Conservation (phyloP, 2,329 filamentous ascomycete genomes). For the Purpureocillium takamizusanense region DNA sequence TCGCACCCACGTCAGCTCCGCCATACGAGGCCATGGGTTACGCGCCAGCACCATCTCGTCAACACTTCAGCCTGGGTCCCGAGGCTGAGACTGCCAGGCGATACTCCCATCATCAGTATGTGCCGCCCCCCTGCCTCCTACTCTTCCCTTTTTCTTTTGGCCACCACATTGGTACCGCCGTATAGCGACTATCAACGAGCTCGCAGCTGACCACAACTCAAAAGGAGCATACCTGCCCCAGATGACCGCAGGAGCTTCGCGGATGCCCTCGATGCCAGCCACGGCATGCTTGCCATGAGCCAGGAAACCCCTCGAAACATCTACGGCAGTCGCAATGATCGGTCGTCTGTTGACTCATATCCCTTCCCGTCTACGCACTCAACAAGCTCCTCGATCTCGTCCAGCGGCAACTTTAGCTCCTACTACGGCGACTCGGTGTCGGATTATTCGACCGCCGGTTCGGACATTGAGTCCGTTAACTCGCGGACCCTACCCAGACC, state of each 20-base stretch:
- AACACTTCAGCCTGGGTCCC: slow-evolving; percentile 43
- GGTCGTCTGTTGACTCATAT: slow-evolving; percentile 77
- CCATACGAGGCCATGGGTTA: slow-evolving; percentile 74
- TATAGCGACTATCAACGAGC: no score
- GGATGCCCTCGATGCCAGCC: slow-evolving; percentile 85
- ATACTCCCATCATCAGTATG: slow-evolving; percentile 69
- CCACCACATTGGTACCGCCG: no score
- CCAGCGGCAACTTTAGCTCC: slow-evolving; percentile 67
- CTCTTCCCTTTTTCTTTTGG: no score
- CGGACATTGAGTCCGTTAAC: slow-evolving; percentile 72
- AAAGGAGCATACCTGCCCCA: slow-evolving; percentile 36
- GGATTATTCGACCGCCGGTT: slow-evolving; percentile 84
- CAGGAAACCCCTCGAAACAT: slow-evolving; percentile 90
- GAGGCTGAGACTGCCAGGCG: slow-evolving; percentile 52
- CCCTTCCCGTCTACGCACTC: slow-evolving; percentile 83
- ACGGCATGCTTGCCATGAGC: slow-evolving; percentile 92
- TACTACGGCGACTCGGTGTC: slow-evolving; percentile 86
- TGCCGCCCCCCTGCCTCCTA: slow-evolving; percentile 44
- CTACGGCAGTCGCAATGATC: slow-evolving; percentile 60
- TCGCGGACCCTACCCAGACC: slow-evolving; percentile 80
- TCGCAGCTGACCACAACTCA: background rate
- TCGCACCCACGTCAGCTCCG: slow-evolving; percentile 53
- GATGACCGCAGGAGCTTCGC: slow-evolving; percentile 63
- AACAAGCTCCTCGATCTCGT: slow-evolving; percentile 82
- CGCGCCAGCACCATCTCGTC: slow-evolving; percentile 52